Evolutionary conservation across 169 alveolate species (phyloP), one percentile per base, ranked within the genome.

Genomic region (Pseudocohnilembus persalinus): DNA sequence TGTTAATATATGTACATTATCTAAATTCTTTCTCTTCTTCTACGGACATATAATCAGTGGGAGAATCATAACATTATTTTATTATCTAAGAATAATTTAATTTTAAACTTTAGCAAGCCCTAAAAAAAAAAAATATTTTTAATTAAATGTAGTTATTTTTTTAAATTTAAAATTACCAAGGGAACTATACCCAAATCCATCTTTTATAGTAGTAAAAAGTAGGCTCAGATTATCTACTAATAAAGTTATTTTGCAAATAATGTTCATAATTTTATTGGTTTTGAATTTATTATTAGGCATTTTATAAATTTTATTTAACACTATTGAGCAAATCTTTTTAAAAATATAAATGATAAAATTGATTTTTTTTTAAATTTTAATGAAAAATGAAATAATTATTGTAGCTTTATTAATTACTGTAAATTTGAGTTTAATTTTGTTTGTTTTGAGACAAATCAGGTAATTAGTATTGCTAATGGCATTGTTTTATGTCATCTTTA

Each of bases 121-220:
- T 49, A 82, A 82, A 73, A 78, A 82, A 49, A 11, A 11, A 49
- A 49, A 49, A 49, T 20, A 49, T 49, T 4, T 49, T 49, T 49
- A 49, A 49, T 11, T 49, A 49, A 49, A 49, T 49, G 4, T 49
- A 11, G 20, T 49, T 11, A 11, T 11, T 49, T 11, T 49, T 11
- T 49, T 11, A 11, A 11, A 49, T 49, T 49, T 49, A 20, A 49
- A 49, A 49, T 34, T 78, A 78, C 93, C 93, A 89, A 16, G 93
- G 93, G 64, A 85, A 89, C 77, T 89, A 34, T 0, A 89, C 87
- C 93, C 93, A 89, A 6, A 89, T 85, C 93, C 93, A 89, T 85
- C 93, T 80, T 72, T 84, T 84, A 76, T 89, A 89, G 82, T 88
- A 88, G 29, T 88, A 88, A 75, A 49, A 49, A 49, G 68, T 84